Evolutionary conservation across 345 rosid genomes (phyloP), one percentile per base, ranked within the genome.

Genomic region (Salix purpurea): DNA sequence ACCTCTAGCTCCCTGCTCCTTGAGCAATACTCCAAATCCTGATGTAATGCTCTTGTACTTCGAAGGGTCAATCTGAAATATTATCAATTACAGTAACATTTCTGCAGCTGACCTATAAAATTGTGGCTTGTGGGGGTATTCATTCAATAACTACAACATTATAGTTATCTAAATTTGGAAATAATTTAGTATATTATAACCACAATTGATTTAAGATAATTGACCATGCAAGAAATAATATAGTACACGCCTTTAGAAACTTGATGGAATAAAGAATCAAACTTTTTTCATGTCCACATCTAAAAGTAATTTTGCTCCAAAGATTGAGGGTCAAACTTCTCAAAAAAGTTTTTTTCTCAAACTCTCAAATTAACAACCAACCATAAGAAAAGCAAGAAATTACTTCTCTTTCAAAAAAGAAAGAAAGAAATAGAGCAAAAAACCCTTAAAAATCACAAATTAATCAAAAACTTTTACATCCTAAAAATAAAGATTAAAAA

Each of bases 1-100:
- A 5, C 99, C 98, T 81, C 40, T 93, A 4, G 86, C 50, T 37
- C 99, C 99, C 80, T 96, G 98, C 79, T 93, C 99, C 85, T 80
- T 93, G 5, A 96, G 79, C 84, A 94, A 77, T 28, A 89, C 70
- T 70, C 94, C 94, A 78, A 90, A 96, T 39, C 96, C 98, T 46
- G 94, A 89, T 58, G 90, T 36, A 23, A 91, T 85, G 87, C 83
- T 85, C 86, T 90, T 93, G 87, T 96, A 96, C 86, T 96, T 96
- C 1, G 87, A 77, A 68, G 99, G 94, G 77, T 96, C 87, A 69
- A 96, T 93, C 99, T 96, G 84, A 76, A 83, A 76, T 16, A 69
- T 70, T 16, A 69, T 70, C 75, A 74, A 71, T 37, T 32, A 13
- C 61, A 56, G 56, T 34, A 42, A 34, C 1, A 52, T 69, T 28